These are phyloP conservation scores for Penicillium egyptiacum DNA, from an alignment of 495 filamentous ascomycete genomes.

Conservation along the genomic window DNA sequence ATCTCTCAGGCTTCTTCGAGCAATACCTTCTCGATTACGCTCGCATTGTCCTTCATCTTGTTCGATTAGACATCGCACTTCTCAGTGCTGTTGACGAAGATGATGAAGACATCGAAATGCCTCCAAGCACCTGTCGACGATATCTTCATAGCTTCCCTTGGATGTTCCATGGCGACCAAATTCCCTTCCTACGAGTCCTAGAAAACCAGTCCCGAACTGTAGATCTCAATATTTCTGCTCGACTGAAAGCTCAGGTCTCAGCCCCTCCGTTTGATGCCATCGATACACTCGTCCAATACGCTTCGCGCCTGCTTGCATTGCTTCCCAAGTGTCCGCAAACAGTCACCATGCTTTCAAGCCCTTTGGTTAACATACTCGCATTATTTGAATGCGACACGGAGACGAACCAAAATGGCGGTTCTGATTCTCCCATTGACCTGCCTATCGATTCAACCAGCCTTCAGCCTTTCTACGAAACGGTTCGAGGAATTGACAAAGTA, in stretches of 20 bases:
- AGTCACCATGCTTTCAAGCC: not conserved
- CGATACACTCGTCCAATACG: constrained; percentile 1
- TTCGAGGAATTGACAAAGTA: constrained; percentile 32
- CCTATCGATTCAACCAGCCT: constrained; percentile 20
- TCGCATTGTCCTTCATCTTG: constrained; percentile 37
- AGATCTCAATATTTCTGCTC: constrained; percentile 25
- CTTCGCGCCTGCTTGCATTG: not conserved
- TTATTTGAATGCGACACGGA: not conserved
- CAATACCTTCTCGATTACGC: constrained; percentile 40
- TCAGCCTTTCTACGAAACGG: constrained; percentile 28
- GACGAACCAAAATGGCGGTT: not conserved
- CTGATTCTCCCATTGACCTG: constrained; percentile 14
- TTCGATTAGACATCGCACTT: constrained; percentile 33
- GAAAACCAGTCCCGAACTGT: constrained; percentile 27
- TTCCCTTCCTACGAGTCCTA: constrained; percentile 36
- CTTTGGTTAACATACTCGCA: not conserved
- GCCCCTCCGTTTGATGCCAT: constrained; percentile 27
- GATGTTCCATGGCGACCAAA: constrained; percentile 29
- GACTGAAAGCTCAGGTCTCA: constrained; percentile 32
- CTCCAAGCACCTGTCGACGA: constrained; percentile 28
- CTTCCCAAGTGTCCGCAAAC: not conserved
- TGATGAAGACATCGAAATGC: constrained; percentile 27
- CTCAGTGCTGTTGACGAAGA: constrained; percentile 24
- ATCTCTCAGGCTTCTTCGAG: constrained; percentile 31
- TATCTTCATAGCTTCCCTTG: constrained; percentile 36